Evolutionary conservation across 768 basidiomycete genomes (phyloP).

Genomic region (Russula sp.): DNA sequence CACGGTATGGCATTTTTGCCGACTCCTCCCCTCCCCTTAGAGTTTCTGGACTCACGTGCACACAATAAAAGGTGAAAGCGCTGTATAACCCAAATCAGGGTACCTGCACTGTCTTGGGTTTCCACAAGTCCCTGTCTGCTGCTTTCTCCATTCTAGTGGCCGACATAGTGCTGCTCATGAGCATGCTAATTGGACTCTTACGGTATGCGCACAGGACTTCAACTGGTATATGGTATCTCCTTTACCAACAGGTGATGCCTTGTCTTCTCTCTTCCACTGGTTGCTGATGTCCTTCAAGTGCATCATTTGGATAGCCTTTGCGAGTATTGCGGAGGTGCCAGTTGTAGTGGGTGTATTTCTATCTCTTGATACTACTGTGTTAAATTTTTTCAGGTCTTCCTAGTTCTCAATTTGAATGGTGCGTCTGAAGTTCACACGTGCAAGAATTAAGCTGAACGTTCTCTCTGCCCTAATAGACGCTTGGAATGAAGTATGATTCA

Average conservation of each 20-base stretch:
- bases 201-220: neutral
- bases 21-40: neutral
- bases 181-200: neutral
- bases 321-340: neutral
- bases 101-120: neutral
- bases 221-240: neutral
- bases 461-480: constrained; percentile 1
- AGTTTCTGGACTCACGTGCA: neutral
- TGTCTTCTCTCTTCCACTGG: neutral
- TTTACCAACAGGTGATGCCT: constrained; percentile 7
- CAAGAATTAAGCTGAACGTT: neutral
- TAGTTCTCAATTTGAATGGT: constrained; percentile 12
- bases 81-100: neutral
- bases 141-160: neutral
- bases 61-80: neutral
- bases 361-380: neutral
- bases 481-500: constrained; percentile 9
- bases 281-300: neutral
- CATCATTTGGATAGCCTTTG: neutral
- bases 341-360: neutral
- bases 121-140: neutral
- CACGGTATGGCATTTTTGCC: neutral
- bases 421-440: neutral
- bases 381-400: constrained; percentile 3
- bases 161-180: neutral